These are phyloP conservation scores for Musa troglodytarum DNA, from an alignment of 176 grass and related monocot genomes.

Conservation along the genomic window DNA sequence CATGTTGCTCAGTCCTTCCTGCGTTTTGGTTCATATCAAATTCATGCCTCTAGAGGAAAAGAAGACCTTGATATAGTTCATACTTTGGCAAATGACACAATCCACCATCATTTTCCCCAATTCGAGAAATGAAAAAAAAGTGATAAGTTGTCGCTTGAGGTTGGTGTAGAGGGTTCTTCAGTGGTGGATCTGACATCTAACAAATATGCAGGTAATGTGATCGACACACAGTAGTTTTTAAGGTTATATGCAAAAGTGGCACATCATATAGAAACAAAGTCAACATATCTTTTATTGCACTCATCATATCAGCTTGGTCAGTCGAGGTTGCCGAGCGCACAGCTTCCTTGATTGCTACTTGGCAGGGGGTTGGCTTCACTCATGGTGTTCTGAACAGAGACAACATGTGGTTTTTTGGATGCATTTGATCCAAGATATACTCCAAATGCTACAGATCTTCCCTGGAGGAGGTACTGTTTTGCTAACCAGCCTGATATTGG, in stretches of 20 bases:
- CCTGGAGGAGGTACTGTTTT: constrained; percentile 86
- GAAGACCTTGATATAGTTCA: constrained; percentile 71
- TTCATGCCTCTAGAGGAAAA: constrained; percentile 62
- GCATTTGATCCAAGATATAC: constrained; percentile 89
- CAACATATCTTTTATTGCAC: neutral
- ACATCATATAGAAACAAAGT: neutral
- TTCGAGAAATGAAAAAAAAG: constrained; percentile 78
- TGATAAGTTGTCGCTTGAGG: constrained; percentile 75
- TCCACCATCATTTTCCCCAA: constrained; percentile 70
- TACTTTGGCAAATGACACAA: constrained; percentile 59
- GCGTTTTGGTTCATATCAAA: constrained; percentile 88
- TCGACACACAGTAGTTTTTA: neutral
- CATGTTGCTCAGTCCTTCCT: constrained; percentile 79
- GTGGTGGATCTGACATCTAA: constrained; percentile 94
- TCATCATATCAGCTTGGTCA: constrained; percentile 54
- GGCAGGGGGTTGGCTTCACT: constrained; percentile 95
- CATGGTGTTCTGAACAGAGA: constrained; percentile 98
- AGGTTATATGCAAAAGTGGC: neutral
- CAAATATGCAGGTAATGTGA: constrained; percentile 77
- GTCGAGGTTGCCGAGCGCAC: constrained; percentile 90
- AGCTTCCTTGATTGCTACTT: constrained; percentile 70
- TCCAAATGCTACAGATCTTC: constrained; percentile 91
- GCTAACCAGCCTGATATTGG: constrained; percentile 97
- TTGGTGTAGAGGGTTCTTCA: constrained; percentile 49
- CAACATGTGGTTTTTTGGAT: constrained; percentile 97